phyloP scores from a whole-genome alignment of 176 grass and related monocot genomes.

The Carex littledalei region DNA sequence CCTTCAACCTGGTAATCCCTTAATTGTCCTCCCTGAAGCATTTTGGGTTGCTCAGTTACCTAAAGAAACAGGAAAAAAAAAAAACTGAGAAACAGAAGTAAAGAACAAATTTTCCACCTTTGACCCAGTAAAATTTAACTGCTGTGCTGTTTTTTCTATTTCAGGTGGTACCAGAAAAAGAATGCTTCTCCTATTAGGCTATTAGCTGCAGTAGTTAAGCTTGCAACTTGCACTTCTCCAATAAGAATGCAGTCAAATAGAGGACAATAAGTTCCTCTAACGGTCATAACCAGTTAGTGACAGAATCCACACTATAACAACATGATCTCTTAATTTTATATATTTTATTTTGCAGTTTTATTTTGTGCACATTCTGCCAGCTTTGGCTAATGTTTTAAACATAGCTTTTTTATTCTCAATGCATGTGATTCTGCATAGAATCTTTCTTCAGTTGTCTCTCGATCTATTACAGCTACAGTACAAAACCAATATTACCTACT shows the following conservation, averaged over 20 bases:
- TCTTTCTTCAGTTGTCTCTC: not conserved
- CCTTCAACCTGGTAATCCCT: conserved; percentile 95
- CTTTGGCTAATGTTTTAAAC: not conserved
- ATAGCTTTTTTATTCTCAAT: too few relatives aligned
- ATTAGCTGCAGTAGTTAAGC: not conserved
- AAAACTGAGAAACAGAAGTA: not conserved
- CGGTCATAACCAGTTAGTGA: not conserved
- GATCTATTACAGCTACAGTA: not conserved
- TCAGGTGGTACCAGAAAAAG: not conserved
- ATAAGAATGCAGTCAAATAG: not conserved
- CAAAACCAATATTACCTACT: not conserved
- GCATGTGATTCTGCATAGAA: not conserved
- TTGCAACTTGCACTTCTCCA: not conserved
- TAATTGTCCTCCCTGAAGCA: conserved; percentile 76
- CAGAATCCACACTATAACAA: not conserved
- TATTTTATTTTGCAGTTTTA: not conserved
- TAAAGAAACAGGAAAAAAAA: conserved; percentile 28
- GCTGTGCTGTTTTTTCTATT: not conserved
- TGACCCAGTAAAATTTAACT: not conserved
- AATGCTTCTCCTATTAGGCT: not conserved
- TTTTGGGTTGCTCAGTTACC: conserved; percentile 89
- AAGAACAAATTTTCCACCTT: not conserved
- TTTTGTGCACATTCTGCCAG: not conserved
- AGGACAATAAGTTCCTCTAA: not conserved
- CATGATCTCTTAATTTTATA: not conserved